phyloP scores from a whole-genome alignment of 306 rosid species.

The Potentilla sterilis region DNA sequence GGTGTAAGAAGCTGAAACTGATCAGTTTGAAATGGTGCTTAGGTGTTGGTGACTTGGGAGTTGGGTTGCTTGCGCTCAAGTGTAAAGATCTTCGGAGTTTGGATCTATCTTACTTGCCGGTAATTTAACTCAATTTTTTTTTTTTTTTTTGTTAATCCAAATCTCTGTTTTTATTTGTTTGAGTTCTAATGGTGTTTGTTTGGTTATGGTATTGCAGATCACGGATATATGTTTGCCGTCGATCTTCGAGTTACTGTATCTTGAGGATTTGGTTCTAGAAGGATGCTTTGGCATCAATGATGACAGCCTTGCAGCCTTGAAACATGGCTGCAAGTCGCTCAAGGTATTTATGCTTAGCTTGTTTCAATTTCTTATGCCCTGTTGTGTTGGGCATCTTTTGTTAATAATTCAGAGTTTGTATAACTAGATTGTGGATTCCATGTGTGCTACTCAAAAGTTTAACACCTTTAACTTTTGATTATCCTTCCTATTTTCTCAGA shows the following conservation, averaged over 20 bases:
- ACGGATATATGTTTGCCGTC: constrained; percentile 78
- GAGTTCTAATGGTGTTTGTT: not conserved
- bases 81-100: constrained; percentile 60
- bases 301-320: constrained; percentile 54
- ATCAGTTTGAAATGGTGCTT: constrained; percentile 83
- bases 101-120: constrained; percentile 91
- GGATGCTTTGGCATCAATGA: constrained; percentile 89
- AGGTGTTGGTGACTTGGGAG: constrained; percentile 81
- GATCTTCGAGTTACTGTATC: constrained; percentile 61
- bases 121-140: too few species aligned
- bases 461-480: not conserved
- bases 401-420: not conserved
- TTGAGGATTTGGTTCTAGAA: constrained; percentile 83
- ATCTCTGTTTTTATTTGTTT: not conserved
- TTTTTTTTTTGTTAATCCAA: not conserved
- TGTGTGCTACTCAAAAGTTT: not conserved
- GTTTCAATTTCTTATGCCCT: constrained; percentile 14
- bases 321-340: constrained; percentile 66
- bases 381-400: not conserved
- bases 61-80: constrained; percentile 77
- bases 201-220: constrained; percentile 49
- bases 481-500: not conserved
- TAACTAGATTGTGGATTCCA: not conserved
- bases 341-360: constrained; percentile 58
- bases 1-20: constrained; percentile 67